phyloP scores from a whole-genome alignment of 805 yeast genomes.

The Teunomyces cretensis region DNA sequence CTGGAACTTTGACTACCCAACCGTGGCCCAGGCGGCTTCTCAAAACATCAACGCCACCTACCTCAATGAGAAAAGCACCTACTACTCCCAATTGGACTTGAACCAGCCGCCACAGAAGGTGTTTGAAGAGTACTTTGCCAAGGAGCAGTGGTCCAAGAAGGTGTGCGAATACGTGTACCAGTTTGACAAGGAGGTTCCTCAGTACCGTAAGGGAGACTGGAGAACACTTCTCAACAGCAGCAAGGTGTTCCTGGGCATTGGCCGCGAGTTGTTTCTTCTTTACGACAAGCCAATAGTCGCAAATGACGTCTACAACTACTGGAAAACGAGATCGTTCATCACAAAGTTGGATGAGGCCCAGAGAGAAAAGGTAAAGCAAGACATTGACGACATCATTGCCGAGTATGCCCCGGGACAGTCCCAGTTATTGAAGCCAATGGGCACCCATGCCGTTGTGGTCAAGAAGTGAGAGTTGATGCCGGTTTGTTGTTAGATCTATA shows the following conservation, averaged over 20 bases:
- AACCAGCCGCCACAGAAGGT: conserved; percentile 2
- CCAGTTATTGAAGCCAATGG: conserved; percentile 12
- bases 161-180: conserved; percentile 33
- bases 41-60: no score
- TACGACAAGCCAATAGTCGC: conserved; percentile 28
- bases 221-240: conserved; percentile 33
- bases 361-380: conserved; percentile 26
- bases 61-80: no score
- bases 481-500: background rate
- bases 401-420: conserved; percentile 6
- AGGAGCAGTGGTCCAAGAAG: conserved; percentile 37
- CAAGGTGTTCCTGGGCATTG: conserved; percentile 32
- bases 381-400: conserved; percentile 29
- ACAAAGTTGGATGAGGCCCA: conserved; percentile 43
- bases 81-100: conserved; percentile 5
- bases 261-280: conserved; percentile 31
- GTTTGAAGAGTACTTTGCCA: conserved; percentile 15
- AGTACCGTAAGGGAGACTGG: conserved; percentile 54
- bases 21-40: background rate
- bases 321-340: conserved; percentile 57
- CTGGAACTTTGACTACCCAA: conserved; percentile 55
- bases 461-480: no score
- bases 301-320: conserved; percentile 45
- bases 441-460: conserved; percentile 11
- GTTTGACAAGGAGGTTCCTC: conserved; percentile 51